These are phyloP conservation scores for Rubia balearica DNA, from an alignment of 305 asterid species.

Conservation along the genomic window DNA sequence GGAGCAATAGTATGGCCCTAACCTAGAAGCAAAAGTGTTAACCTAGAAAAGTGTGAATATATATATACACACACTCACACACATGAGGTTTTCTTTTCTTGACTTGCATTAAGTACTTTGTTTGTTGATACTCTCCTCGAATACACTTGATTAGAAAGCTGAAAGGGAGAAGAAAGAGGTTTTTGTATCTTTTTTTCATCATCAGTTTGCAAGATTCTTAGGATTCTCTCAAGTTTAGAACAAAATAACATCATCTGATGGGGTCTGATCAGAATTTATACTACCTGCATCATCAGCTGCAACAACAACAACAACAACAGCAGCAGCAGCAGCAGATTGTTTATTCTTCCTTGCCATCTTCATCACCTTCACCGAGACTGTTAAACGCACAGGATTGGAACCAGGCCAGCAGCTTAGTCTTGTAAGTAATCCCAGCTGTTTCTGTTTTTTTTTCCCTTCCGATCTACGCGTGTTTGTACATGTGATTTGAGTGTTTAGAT, in stretches of 20 bases:
- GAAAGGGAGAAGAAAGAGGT: slow-evolving; percentile 5
- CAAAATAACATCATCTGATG: slow-evolving; percentile 16
- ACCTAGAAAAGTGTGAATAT: neutral
- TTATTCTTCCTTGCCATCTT: slow-evolving; percentile 12
- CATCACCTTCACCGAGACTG: neutral
- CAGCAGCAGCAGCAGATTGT: slow-evolving; percentile 18
- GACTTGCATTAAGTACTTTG: neutral
- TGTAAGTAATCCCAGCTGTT: slow-evolving; percentile 18
- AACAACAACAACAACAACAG: slow-evolving; percentile 16
- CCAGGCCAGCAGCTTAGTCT: slow-evolving; percentile 9
- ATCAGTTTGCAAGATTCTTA: slow-evolving; percentile 3
- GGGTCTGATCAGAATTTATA: slow-evolving; percentile 24
- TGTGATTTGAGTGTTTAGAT: neutral
- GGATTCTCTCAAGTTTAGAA: slow-evolving; percentile 12
- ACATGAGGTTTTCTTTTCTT: neutral
- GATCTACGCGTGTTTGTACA: no score
- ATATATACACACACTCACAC: neutral
- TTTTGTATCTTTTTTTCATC: neutral
- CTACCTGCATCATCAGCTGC: slow-evolving; percentile 18
- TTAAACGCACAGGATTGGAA: slow-evolving; percentile 20
- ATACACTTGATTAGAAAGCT: neutral
- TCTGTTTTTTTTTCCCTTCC: neutral
- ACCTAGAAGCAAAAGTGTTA: neutral
- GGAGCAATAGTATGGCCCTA: neutral
- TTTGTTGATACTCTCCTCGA: neutral